Conservation (phyloP, 2,329 filamentous ascomycete species). For the Beauveria pseudobassiana region DNA sequence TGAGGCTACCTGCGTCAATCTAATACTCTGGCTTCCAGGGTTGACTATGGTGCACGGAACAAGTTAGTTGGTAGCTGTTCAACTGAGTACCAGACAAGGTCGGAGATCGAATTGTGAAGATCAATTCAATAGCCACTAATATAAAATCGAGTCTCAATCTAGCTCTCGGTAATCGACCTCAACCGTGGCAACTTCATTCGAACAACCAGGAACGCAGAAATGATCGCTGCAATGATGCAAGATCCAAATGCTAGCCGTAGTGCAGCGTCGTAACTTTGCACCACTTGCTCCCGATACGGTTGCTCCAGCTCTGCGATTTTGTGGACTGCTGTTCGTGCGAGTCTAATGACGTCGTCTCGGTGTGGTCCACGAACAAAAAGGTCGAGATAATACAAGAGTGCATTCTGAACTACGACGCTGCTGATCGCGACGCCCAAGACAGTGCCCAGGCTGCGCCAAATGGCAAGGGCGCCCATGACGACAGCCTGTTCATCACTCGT, state of each 20-base stretch:
- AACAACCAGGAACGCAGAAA: slow-evolving; percentile 39
- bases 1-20: neutral
- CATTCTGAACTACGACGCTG: slow-evolving; percentile 68
- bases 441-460: slow-evolving; percentile 66
- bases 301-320: slow-evolving; percentile 38
- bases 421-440: slow-evolving; percentile 68
- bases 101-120: neutral
- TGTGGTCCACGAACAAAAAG: slow-evolving; percentile 49
- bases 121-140: neutral
- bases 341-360: slow-evolving; percentile 46
- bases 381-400: slow-evolving; percentile 53
- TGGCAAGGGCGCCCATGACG: slow-evolving; percentile 59
- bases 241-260: slow-evolving; percentile 39
- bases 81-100: neutral
- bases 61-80: neutral
- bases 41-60: neutral
- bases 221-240: slow-evolving; percentile 37
- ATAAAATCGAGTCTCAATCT: neutral
- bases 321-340: slow-evolving; percentile 47
- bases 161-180: slow-evolving; percentile 17
- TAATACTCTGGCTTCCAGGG: neutral
- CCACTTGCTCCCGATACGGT: slow-evolving; percentile 45
- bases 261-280: slow-evolving; percentile 45
- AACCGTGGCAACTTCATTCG: slow-evolving; percentile 48
- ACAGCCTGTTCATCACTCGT: slow-evolving; percentile 57